phyloP scores from a whole-genome alignment of 1,139 yeast species.

The Yamadazyma conglobata region DNA sequence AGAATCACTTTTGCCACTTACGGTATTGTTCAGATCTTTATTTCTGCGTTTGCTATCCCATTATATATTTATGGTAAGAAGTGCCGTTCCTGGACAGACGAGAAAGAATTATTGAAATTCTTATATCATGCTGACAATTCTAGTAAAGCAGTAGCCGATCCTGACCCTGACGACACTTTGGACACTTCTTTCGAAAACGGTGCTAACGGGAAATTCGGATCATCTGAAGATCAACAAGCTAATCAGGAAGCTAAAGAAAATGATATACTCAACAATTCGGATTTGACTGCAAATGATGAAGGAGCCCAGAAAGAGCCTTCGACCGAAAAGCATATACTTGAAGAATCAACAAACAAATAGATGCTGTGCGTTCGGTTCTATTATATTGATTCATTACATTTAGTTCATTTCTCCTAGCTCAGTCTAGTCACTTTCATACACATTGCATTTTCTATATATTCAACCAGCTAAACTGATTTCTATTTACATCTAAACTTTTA shows the following conservation, averaged over 20 bases:
- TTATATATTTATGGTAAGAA: slow-evolving; percentile 55
- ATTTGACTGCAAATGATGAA: slow-evolving; percentile 11
- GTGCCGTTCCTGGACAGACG: slow-evolving; percentile 49
- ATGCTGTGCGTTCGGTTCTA: too few species aligned
- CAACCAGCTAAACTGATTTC: slow-evolving; percentile 1
- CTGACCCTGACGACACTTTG: too few species aligned
- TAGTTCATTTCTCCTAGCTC: too few species aligned
- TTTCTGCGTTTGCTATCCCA: slow-evolving; percentile 51
- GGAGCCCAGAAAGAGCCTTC: slow-evolving; percentile 3
- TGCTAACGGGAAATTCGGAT: too few species aligned
- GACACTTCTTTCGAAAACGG: too few species aligned
- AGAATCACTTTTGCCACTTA: slow-evolving; percentile 49
- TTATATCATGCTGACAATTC: slow-evolving; percentile 28
- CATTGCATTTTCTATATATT: not conserved
- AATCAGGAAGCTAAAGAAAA: slow-evolving; percentile 10
- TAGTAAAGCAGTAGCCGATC: slow-evolving; percentile 10
- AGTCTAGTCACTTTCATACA: too few species aligned
- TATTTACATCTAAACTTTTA: slow-evolving; percentile 2
- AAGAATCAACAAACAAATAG: too few species aligned
- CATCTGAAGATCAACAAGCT: slow-evolving; percentile 1
- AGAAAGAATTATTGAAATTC: slow-evolving; percentile 31
- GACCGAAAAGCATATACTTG: too few species aligned
- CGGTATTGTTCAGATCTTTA: slow-evolving; percentile 49
- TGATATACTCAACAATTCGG: slow-evolving; percentile 29
- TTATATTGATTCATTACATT: too few species aligned